Evolutionary conservation across 2,329 filamentous ascomycete species (phyloP).

Genomic region (Pseudocercospora fijiensis): DNA sequence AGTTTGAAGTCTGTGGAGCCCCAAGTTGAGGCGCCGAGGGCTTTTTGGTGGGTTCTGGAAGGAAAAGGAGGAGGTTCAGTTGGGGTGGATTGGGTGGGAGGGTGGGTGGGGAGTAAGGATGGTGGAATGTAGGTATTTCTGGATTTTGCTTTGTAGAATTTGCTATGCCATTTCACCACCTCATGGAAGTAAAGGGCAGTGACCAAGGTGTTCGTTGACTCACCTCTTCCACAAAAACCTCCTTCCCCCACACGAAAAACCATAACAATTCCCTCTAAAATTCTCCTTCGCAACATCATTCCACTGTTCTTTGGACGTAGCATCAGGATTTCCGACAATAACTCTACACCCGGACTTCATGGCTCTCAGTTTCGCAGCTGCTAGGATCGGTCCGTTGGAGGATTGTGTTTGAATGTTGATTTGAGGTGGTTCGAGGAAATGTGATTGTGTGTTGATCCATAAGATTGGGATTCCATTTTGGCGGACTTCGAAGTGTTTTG

Average conservation of each 20-base stretch:
- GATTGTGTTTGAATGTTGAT: conserved; percentile 9
- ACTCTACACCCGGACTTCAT: conserved; percentile 12
- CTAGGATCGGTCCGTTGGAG: background rate
- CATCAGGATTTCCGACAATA: conserved; percentile 15
- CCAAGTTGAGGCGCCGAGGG: conserved; percentile 6
- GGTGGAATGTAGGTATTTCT: background rate
- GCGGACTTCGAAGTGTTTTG: conserved; percentile 13
- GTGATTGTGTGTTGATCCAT: conserved; percentile 5
- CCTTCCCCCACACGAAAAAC: conserved; percentile 8
- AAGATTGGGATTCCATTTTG: conserved; percentile 12
- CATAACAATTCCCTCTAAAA: conserved; percentile 8
- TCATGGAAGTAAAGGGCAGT: too few species aligned
- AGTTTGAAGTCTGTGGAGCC: conserved; percentile 11
- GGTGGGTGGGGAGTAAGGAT: too few species aligned
- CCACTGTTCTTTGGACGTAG: conserved; percentile 10
- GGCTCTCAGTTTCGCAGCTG: conserved; percentile 6
- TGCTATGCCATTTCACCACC: too few species aligned
- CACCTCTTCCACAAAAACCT: conserved; percentile 17
- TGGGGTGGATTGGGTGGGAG: too few species aligned
- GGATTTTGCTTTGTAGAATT: too few species aligned
- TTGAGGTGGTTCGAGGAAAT: conserved; percentile 10
- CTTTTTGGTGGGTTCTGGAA: conserved; percentile 5
- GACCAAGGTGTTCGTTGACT: background rate
- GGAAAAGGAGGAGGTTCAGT: background rate
- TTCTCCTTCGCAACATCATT: conserved; percentile 8